Evolutionary conservation across 129 eudicot genomes (phyloP).

Genomic region (Daucus carota): DH1_v3.0 NC_030382.2:29637001-29637500

Average conservation of each 20-base stretch:
- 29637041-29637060: constrained; percentile 93
- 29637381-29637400: neutral
- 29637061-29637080: constrained; percentile 94
- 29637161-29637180: neutral
- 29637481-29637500: too few relatives aligned
- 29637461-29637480: too few relatives aligned
- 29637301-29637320: neutral
- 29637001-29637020: constrained; percentile 92
- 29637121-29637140: constrained; percentile 34
- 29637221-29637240: constrained; percentile 49
- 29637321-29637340: constrained; percentile 3
- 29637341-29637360: neutral
- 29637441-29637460: neutral
- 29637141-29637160: neutral
- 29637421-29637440: neutral
- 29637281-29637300: constrained; percentile 58
- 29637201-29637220: neutral
- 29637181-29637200: neutral
- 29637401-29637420: neutral
- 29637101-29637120: constrained; percentile 52
- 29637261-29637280: constrained; percentile 96
- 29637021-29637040: constrained; percentile 68
- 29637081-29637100: constrained; percentile 79
- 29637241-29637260: constrained; percentile 96
- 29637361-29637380: neutral